Evolutionary conservation across 2,329 filamentous ascomycete species (phyloP), one percentile per base, ranked within the genome.

Genomic region (Curvularia spicifera): DNA sequence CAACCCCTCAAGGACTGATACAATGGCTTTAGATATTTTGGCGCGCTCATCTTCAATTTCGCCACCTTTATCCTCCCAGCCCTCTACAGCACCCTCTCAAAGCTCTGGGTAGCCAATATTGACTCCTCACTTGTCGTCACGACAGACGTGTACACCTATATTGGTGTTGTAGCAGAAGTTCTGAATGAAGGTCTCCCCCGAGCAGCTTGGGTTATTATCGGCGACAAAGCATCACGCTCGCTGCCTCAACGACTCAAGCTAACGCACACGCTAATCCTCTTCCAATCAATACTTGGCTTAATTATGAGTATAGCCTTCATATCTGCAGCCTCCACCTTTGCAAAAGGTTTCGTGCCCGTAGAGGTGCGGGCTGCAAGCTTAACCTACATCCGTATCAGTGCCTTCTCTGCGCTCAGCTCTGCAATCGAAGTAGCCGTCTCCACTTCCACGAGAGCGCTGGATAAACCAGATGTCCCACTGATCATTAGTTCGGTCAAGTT

Each of bases 161-260:
- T 91, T 58, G 82, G 84, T 20, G 83, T 87, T 0, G 80, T 91
- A 0, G 84, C 83, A 1, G 87, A 91, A 69, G 87, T 90, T 0
- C 74, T 92, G 15, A 91, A 91, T 63, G 89, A 92, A 71, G 89
- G 89, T 0, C 83, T 92, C 0, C 89, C 89, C 0, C 82, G 88
- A 22, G 86, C 88, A 0, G 82, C 87, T 0, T 92, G 87, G 85
- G 79, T 87, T 5, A 82, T 90, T 56, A 90, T 91, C 56, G 88
- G 87, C 7, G 87, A 91, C 73, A 82, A 82, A 28, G 75, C 84
- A 0, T 85, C 83, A 0, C 82, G 87, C 1, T 78, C 78, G 0
- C 71, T 83, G 0, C 57, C 75, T 0, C 79, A 84, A 13, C 82
- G 89, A 0, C 75, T 91, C 1, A 76, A 80, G 4, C 80, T 91